phyloP scores from a whole-genome alignment of 2,329 filamentous ascomycete genomes.

The Atkinsonella hypoxylon region DNA sequence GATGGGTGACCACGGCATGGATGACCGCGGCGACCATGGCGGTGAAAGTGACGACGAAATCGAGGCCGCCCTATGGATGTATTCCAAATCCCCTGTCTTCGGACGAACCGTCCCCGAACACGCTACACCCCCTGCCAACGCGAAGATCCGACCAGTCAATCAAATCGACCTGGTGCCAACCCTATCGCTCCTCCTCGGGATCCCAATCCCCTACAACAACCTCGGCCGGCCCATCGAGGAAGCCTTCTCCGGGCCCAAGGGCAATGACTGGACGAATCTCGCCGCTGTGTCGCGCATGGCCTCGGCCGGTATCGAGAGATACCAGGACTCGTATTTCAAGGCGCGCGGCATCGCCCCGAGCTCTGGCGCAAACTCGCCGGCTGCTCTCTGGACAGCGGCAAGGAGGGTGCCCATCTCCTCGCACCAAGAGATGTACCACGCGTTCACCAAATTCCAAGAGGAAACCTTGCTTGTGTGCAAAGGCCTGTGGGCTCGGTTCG shows the following conservation, averaged over 20 bases:
- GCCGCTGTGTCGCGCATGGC: slow-evolving; percentile 65
- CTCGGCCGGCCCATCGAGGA: slow-evolving; percentile 88
- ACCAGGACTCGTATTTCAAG: slow-evolving; percentile 71
- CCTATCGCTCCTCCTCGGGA: slow-evolving; percentile 71
- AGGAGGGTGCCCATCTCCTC: slow-evolving; percentile 16
- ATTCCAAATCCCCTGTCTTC: slow-evolving; percentile 77
- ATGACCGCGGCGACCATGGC: slow-evolving; percentile 93
- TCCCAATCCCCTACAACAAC: slow-evolving; percentile 94
- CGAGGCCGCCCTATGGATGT: slow-evolving; percentile 95
- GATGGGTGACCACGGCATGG: slow-evolving; percentile 99
- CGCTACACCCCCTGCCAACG: slow-evolving; percentile 49
- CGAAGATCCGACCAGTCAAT: slow-evolving; percentile 62
- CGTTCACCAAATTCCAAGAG: slow-evolving; percentile 62
- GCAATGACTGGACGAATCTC: slow-evolving; percentile 64
- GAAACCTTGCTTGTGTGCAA: slow-evolving; percentile 72
- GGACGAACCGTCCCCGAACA: slow-evolving; percentile 57
- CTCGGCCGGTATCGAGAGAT: slow-evolving; percentile 77
- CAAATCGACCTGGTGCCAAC: slow-evolving; percentile 97
- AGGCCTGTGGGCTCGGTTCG: slow-evolving; percentile 82
- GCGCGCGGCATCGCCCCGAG: slow-evolving; percentile 57
- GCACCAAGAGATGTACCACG: slow-evolving; percentile 33
- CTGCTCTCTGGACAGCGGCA: slow-evolving; percentile 36
- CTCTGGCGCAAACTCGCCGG: slow-evolving; percentile 28
- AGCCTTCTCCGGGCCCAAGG: slow-evolving; percentile 64
- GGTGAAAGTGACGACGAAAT: slow-evolving; percentile 95